Base-by-base conservation (phyloP, 345 rosid genomes). In the Microthlaspi erraticum region DNA sequence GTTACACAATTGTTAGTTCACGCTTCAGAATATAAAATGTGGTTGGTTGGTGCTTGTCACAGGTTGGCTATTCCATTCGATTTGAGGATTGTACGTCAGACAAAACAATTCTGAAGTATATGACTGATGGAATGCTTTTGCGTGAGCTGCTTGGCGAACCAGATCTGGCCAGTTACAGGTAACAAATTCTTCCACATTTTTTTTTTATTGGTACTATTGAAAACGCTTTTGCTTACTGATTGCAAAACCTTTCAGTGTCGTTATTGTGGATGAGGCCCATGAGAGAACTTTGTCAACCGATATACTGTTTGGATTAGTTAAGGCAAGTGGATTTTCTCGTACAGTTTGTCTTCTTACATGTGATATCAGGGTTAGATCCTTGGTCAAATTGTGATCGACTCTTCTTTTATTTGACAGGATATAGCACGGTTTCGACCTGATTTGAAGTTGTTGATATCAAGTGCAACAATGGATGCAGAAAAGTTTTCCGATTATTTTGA, bases 61-160 rank as follows among this genome's bases (percentile, higher is more conserved):
- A 89, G 98, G 97, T 91, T 64, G 99, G 99, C 37, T 94, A 94
- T 66, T 94, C 98, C 58, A 91, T 94, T 72, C 90, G 99, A 19
- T 94, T 94, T 80, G 99, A 94, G 79, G 99, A 94, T 81, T 91
- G 97, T 76, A 91, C 98, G 18, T 94, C 99, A 7, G 99, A 94
- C 52, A 91, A 89, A 83, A 94, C 98, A 3, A 76, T 94, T 73
- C 60, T 93, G 66, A 93, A 91, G 80, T 93, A 91, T 74, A 91
- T 93, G 97, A 93, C 98, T 0, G 99, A 94, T 81, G 98, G 98
- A 55, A 94, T 94, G 98, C 80, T 94, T 64, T 68, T 91, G 81
- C 87, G 98, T 13, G 98, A 94, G 78, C 89, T 94, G 68, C 87
- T 94, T 59, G 96, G 98, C 10, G 98, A 91, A 66, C 98, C 99